Base-by-base conservation (phyloP, 1,284 basidiomycete species). In the Rhodotorula sp. region DNA sequence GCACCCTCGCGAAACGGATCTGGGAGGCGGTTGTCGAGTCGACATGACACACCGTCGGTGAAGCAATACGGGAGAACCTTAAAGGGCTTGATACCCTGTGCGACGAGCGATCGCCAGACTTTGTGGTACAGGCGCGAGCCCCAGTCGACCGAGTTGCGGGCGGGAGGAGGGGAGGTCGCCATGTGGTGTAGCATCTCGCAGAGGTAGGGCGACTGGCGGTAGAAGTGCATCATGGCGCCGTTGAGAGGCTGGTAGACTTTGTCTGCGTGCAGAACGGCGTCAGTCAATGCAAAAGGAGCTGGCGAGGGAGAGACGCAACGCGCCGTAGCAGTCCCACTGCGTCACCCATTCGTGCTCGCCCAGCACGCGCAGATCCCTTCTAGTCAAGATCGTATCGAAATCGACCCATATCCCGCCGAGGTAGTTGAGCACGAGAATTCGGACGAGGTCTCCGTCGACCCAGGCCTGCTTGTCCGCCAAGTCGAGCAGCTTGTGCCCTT, bases 321-420 rank as follows among this genome's bases (percentile, higher is more conserved):
- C 78, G 93, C 92, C 91, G 78, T 94, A 94, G 79, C 93, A 96
- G 78, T 96, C 94, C 94, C 93, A 95, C 79, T 95, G 92, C 20
- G 78, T 78, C 19, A 96, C 90, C 79, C 93, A 97, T 80, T 97
- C 94, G 77, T 90, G 89, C 80, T 95, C 93, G 11, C 90, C 82
- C 65, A 96, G 82, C 8, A 92, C 90, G 8, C 88, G 83, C 30
- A 96, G 82, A 80, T 92, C 89, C 62, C 93, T 82, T 2, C 74
- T 72, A 54, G 91, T 93, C 71, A 95, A 80, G 66, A 97, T 84
- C 74, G 89, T 89, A 81, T 96, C 94, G 91, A 96, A 95, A 79
- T 97, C 93, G 70, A 95, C 85, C 94, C 94, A 97, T 46, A 93
- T 85, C 4, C 94, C 94, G 9, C 93, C 93, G 77, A 87, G 88